Percentiles rank a stretch among this genome's conserved stretches.
Evolutionary conservation across 129 eudicot species (phyloP).

Genomic region (Mikania micrantha): DNA sequence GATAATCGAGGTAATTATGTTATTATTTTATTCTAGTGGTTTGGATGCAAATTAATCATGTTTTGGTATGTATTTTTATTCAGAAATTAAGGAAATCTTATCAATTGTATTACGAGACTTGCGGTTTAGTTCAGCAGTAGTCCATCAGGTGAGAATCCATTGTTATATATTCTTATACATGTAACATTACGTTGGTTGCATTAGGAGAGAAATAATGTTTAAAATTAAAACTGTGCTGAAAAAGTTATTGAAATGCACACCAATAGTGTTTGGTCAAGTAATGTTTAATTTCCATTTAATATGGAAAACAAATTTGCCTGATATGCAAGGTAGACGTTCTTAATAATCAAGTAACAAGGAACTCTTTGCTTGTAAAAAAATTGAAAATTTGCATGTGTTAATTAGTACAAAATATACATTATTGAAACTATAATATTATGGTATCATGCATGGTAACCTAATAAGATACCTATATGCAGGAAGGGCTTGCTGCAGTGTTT

Average conservation of each 20-base stretch:
- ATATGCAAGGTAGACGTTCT: neutral
- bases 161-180: neutral
- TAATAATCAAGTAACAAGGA: neutral
- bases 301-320: neutral
- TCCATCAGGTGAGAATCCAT: conserved; percentile 64
- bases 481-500: conserved; percentile 95
- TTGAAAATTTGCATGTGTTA: neutral
- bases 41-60: neutral
- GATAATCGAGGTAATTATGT: conserved; percentile 70
- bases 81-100: conserved; percentile 84
- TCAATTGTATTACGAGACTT: conserved; percentile 79
- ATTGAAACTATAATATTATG: neutral
- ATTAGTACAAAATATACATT: neutral
- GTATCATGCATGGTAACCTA: neutral
- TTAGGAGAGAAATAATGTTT: neutral
- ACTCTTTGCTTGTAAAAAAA: neutral
- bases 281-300: neutral
- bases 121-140: conserved; percentile 81
- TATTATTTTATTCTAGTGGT: neutral
- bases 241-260: neutral
- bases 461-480: conserved; percentile 37
- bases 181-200: conserved; percentile 5
- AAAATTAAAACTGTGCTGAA: neutral
- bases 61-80: neutral
- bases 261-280: neutral